phyloP scores from a whole-genome alignment of 2,329 filamentous ascomycete genomes.

The Lasiodiplodia hormozganensis region DNA sequence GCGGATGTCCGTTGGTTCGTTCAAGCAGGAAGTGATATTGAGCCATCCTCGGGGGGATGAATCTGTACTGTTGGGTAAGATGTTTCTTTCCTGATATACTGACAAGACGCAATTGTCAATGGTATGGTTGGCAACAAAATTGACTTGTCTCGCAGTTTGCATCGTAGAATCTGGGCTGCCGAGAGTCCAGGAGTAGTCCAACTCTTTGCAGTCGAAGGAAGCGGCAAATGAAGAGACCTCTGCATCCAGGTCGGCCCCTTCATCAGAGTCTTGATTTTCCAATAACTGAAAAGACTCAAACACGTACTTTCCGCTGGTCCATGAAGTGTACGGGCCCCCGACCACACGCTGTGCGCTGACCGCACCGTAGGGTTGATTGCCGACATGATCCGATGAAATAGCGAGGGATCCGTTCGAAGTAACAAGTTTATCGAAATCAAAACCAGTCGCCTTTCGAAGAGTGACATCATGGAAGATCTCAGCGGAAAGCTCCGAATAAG shows the following conservation, averaged over 20 bases:
- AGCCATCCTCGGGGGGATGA: neutral
- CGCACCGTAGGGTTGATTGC: neutral
- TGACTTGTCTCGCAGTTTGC: neutral
- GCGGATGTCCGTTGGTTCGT: neutral
- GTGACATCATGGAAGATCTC: neutral
- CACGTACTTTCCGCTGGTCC: neutral
- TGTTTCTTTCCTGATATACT: neutral
- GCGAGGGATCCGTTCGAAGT: neutral
- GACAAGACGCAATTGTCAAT: neutral
- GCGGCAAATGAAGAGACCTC: neutral
- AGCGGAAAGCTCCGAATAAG: neutral
- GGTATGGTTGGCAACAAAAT: neutral
- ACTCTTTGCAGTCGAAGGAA: neutral
- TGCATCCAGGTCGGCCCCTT: neutral
- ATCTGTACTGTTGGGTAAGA: neutral
- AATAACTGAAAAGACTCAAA: neutral
- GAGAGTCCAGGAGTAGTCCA: neutral
- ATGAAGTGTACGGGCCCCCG: neutral
- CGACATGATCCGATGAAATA: neutral
- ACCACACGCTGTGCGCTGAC: neutral
- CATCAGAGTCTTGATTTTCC: neutral
- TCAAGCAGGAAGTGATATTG: neutral
- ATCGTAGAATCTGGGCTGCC: neutral
- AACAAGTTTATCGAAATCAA: neutral
- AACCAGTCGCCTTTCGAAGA: neutral